A percentile compares a stretch with the other conserved stretches of the same genome.
phyloP scores from a whole-genome alignment of 257 asterid species.

The Nicotiana tomentosiformis region DNA sequence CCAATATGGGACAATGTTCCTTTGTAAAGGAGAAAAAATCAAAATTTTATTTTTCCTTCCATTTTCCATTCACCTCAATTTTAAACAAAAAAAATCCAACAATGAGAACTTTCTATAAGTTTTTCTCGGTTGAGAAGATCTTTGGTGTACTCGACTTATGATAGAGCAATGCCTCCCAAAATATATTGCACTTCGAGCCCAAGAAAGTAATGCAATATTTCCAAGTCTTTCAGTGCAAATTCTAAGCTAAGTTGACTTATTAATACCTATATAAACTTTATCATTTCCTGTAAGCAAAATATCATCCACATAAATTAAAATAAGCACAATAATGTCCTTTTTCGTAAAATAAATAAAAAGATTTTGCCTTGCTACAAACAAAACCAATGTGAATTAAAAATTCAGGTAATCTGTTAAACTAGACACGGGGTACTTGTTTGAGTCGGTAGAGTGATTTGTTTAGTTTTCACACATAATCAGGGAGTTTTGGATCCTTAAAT shows the following conservation, averaged over 20 bases:
- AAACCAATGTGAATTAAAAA: not conserved
- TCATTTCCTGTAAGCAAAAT: not conserved
- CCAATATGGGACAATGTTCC: too few species aligned
- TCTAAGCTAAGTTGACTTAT: not conserved
- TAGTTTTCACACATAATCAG: not conserved
- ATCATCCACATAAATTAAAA: not conserved
- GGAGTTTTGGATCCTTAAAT: not conserved
- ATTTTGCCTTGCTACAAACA: not conserved
- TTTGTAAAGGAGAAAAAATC: too few species aligned
- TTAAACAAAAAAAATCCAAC: too few species aligned
- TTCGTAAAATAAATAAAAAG: not conserved
- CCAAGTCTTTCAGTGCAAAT: not conserved
- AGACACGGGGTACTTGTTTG: not conserved
- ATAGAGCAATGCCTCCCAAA: too few species aligned
- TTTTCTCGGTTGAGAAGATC: not conserved
- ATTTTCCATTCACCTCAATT: too few species aligned
- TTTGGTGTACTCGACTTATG: not conserved
- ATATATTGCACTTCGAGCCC: too few species aligned
- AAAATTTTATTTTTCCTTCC: too few species aligned
- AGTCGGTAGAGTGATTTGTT: not conserved
- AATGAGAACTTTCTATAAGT: too few species aligned
- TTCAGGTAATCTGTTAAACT: not conserved
- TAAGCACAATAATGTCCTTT: not conserved
- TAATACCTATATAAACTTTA: not conserved
- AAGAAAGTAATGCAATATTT: not conserved